Conservation (phyloP, 768 basidiomycete genomes). For the Boletus barrowsii region DNA sequence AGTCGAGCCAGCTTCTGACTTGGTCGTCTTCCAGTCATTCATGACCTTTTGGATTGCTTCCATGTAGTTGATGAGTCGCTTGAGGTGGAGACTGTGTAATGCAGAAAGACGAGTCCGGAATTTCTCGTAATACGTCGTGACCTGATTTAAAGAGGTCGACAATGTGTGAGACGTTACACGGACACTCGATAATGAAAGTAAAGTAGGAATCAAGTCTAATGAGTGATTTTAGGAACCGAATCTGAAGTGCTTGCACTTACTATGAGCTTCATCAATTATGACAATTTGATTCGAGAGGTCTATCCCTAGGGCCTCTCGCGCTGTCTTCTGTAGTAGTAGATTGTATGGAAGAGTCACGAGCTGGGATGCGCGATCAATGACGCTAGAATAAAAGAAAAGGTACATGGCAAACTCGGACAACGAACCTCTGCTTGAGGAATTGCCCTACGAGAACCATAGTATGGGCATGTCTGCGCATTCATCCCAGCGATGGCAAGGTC, state of each 20-base stretch:
- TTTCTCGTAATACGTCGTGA: constrained; percentile 69
- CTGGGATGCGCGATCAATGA: constrained; percentile 36
- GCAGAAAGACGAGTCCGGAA: constrained; percentile 78
- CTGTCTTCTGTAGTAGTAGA: constrained; percentile 76
- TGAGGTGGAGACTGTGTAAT: constrained; percentile 72
- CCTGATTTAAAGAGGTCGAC: constrained; percentile 64
- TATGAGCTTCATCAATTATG: constrained; percentile 95
- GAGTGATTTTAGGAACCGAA: constrained; percentile 1
- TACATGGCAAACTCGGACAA: background rate
- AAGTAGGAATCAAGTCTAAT: constrained; percentile 82
- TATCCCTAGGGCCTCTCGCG: constrained; percentile 85
- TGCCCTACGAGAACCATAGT: constrained; percentile 86
- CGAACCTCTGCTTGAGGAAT: constrained; percentile 87
- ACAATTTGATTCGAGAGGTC: constrained; percentile 81
- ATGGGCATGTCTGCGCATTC: constrained; percentile 74
- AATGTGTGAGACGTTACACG: constrained; percentile 58
- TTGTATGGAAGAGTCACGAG: constrained; percentile 94
- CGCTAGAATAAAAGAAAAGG: background rate
- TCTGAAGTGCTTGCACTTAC: constrained; percentile 44
- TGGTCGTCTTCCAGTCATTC: constrained; percentile 45
- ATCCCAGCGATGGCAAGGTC: constrained; percentile 78
- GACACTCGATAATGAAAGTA: constrained; percentile 81
- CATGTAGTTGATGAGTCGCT: constrained; percentile 72
- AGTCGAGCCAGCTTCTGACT: constrained; percentile 10
- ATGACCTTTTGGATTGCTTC: constrained; percentile 62